Conservation (phyloP, 2,329 filamentous ascomycete species). For the Neoscytalidium dimidiatum region DNA sequence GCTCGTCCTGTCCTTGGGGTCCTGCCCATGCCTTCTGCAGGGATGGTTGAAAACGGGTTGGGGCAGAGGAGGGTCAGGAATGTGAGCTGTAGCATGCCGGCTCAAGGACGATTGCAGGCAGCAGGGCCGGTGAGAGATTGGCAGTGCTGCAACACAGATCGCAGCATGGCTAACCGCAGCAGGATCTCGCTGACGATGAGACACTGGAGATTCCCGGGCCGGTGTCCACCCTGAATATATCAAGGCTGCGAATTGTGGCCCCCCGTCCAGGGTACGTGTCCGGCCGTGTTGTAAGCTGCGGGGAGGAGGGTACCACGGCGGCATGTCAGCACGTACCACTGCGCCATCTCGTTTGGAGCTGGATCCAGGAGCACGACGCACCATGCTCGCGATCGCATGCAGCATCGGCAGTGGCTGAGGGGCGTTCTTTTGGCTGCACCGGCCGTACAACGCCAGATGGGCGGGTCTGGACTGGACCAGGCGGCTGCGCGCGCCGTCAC, state of each 20-base stretch:
- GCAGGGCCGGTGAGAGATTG: constrained; percentile 16
- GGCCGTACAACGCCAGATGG: neutral
- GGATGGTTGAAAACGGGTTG: constrained; percentile 9
- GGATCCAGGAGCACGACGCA: constrained; percentile 6
- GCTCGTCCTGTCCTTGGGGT: neutral
- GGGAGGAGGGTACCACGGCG: neutral
- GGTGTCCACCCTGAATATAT: neutral
- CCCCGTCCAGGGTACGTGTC: neutral
- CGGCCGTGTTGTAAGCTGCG: neutral
- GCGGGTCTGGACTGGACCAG: constrained; percentile 11
- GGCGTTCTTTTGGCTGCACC: neutral
- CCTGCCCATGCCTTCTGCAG: constrained; percentile 10
- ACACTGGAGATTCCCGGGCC: neutral
- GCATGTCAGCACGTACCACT: constrained; percentile 3
- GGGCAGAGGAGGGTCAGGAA: neutral
- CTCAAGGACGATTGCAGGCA: constrained; percentile 4
- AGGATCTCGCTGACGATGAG: neutral
- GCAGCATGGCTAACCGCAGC: constrained; percentile 3
- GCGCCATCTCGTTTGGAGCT: neutral
- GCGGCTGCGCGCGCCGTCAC: neutral
- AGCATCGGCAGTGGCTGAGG: constrained; percentile 6
- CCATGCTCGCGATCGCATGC: constrained; percentile 7
- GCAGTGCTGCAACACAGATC: constrained; percentile 10
- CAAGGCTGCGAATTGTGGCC: neutral
- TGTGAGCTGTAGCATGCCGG: constrained; percentile 14